A percentile compares a stretch with the other conserved stretches of the same genome.
phyloP scores from a whole-genome alignment of 1,284 basidiomycete species.

The Rhodofomes roseus region DNA sequence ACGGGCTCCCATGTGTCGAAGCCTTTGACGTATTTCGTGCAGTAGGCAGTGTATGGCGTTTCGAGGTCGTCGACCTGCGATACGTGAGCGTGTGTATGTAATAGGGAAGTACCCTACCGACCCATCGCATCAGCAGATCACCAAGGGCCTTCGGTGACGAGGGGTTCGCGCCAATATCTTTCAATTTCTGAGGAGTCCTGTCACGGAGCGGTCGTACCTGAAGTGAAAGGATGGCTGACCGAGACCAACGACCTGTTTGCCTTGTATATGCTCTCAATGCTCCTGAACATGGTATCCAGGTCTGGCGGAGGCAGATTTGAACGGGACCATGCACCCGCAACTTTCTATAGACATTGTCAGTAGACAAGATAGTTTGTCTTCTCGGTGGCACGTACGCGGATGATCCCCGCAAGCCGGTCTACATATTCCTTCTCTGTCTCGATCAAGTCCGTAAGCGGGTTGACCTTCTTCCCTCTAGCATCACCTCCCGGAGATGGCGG shows the following conservation, averaged over 20 bases:
- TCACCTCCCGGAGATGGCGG: conserved; percentile 28
- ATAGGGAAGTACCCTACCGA: conserved; percentile 35
- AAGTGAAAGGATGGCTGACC: conserved; percentile 40
- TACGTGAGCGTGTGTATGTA: background rate
- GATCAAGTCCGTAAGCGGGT: conserved; percentile 89
- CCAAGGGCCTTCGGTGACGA: conserved; percentile 94
- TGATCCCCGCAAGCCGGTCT: conserved; percentile 86
- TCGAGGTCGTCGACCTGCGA: conserved; percentile 86
- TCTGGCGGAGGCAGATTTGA: conserved; percentile 91
- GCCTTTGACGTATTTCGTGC: conserved; percentile 66
- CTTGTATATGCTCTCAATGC: conserved; percentile 89
- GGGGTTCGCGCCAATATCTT: conserved; percentile 91
- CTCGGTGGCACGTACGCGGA: conserved; percentile 88
- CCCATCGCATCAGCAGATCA: conserved; percentile 97
- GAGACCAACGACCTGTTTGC: conserved; percentile 80
- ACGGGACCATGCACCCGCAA: conserved; percentile 95
- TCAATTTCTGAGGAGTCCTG: conserved; percentile 66
- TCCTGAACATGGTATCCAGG: conserved; percentile 92
- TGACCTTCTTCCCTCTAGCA: conserved; percentile 57
- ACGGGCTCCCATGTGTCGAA: conserved; percentile 87
- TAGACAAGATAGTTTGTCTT: conserved; percentile 13
- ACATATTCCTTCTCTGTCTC: conserved; percentile 93
- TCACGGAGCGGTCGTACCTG: background rate
- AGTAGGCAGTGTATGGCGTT: conserved; percentile 82
- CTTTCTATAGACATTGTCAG: conserved; percentile 57